Conservation (phyloP, 306 rosid species). For the Quercus cerris region DNA sequence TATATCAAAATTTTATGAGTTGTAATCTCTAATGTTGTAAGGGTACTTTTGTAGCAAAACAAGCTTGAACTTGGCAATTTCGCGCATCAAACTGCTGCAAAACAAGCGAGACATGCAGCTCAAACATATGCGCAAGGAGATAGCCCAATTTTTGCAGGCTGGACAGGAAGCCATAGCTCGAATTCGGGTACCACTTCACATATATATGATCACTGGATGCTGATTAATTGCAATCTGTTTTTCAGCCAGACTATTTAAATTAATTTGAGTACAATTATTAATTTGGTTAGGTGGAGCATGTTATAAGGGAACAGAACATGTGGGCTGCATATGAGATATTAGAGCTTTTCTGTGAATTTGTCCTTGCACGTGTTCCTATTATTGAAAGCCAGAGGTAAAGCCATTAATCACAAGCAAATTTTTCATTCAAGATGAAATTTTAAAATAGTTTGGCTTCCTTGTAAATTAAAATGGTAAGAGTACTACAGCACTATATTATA, state of each 20-base stretch:
- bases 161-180: constrained; percentile 96
- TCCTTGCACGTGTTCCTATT: constrained; percentile 91
- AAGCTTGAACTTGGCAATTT: constrained; percentile 67
- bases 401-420: background rate
- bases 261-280: background rate
- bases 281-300: constrained; percentile 86
- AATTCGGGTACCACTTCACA: constrained; percentile 63
- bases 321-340: constrained; percentile 94
- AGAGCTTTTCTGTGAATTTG: constrained; percentile 93
- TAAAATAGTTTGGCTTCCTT: constrained; percentile 7
- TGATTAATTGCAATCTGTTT: background rate
- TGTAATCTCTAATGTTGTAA: constrained; percentile 2
- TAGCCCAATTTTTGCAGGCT: constrained; percentile 86
- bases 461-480: constrained; percentile 3
- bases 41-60: constrained; percentile 70
- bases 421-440: constrained; percentile 7
- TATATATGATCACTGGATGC: constrained; percentile 15
- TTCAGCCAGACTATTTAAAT: background rate
- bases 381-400: constrained; percentile 84
- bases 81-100: constrained; percentile 92
- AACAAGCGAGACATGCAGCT: constrained; percentile 91
- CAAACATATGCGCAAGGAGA: constrained; percentile 91
- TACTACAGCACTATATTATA: background rate
- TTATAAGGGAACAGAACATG: constrained; percentile 81
- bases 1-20: background rate